Base-by-base conservation (phyloP, 768 basidiomycete genomes). In the Panus rudis region DNA sequence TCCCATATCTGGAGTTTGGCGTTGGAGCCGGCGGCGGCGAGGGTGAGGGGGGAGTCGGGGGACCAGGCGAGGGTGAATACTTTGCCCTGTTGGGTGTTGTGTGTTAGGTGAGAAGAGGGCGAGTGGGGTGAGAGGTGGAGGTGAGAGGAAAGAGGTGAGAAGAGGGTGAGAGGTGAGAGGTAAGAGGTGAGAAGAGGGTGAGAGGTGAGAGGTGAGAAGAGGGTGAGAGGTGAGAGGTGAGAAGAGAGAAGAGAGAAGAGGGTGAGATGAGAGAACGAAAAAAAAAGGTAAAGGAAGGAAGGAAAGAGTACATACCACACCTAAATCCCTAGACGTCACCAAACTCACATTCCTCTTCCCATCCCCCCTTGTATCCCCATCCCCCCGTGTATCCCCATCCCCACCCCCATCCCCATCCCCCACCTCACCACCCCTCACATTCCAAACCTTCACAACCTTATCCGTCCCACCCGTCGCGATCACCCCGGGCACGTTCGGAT, bases 1-100 rank as follows among this genome's bases (percentile, higher is more conserved):
- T 99, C 94, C 94, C 94, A 99, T 13, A 99, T 71, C 61, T 98
- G 94, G 5, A 99, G 63, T 58, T 85, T 92, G 1, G 90, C 94
- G 56, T 91, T 87, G 2, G 91, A 93, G 11, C 96, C 96, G 23
- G 87, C 94, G 3, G 92, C 92, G 3, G 93, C 94, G 37, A 99
- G 63, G 6, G 49, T 96, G 39, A 97, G 78, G 2, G 92, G 86
- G 55, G 93, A 88, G 59, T 98, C 94, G 0, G 96, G 94, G 5
- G 92, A 97, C 70, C 85, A 98, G 0, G 76, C 71, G 0, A 84
- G 72, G 5, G 92, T 87, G 66, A 99, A 99, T 6, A 98, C 90
- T 71, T 94, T 94, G 64, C 96, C 96, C 93, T 96, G 50, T 37
- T n/a, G n/a, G n/a, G n/a, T n/a, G n/a, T n/a, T n/a, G n/a, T n/a